Evolutionary conservation across 176 grass and related monocot species (phyloP).

Genomic region (Oryza rufipogon): DNA sequence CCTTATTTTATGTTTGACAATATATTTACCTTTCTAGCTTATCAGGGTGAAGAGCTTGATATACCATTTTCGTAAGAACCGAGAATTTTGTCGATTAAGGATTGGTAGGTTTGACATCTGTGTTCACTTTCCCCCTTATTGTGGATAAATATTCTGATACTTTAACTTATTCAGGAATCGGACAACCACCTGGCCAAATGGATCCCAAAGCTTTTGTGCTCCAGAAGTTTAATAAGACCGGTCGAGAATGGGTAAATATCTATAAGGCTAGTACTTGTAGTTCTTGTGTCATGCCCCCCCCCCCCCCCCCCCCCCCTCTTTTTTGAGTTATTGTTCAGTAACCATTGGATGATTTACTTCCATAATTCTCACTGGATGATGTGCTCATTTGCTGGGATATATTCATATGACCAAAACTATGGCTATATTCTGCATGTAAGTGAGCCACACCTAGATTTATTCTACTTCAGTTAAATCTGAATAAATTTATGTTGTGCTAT

Average conservation of each 20-base stretch:
- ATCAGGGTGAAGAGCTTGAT: conserved; percentile 80
- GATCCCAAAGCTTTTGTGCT: conserved; percentile 93
- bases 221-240: conserved; percentile 77
- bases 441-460: neutral
- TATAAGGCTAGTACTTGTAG: conserved; percentile 26
- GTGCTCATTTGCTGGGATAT: neutral
- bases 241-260: conserved; percentile 65
- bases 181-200: conserved; percentile 83
- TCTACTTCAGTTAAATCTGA: neutral
- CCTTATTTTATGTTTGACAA: conserved; percentile 29
- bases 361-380: neutral
- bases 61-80: conserved; percentile 74
- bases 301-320: too few relatives aligned
- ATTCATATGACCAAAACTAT: conserved; percentile 7
- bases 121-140: neutral
- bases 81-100: conserved; percentile 85
- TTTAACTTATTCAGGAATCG: conserved; percentile 65
- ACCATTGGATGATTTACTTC: neutral
- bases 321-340: neutral
- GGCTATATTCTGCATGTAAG: conserved; percentile 8
- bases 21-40: conserved; percentile 49
- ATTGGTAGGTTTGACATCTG: conserved; percentile 61
- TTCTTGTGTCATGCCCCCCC: too few relatives aligned
- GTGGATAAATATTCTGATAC: conserved; percentile 14
- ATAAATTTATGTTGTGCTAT: neutral